Evolutionary conservation across 2,329 filamentous ascomycete species (phyloP).

Genomic region (Coleophoma cylindrospora): DNA sequence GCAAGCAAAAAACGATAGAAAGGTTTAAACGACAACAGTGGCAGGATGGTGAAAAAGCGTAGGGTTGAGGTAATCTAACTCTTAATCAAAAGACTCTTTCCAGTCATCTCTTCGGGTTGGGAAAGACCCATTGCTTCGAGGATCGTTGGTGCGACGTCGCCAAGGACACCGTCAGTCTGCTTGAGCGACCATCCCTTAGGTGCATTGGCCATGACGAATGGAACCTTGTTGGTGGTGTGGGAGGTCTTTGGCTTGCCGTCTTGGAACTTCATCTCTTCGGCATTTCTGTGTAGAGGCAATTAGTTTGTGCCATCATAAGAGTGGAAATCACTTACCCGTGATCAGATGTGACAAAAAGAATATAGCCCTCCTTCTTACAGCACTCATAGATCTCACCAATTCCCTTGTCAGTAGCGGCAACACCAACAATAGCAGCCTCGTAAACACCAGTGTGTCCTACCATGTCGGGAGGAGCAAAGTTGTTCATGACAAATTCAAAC

Average conservation of each 20-base stretch:
- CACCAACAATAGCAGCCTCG: constrained; percentile 83
- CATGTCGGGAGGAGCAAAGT: constrained; percentile 99
- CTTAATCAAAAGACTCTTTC: constrained; percentile 78
- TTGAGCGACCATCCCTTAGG: constrained; percentile 84
- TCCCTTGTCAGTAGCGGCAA: constrained; percentile 83
- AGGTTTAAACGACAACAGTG: constrained; percentile 3
- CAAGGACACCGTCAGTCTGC: constrained; percentile 75
- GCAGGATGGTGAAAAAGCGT: neutral
- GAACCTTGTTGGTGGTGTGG: constrained; percentile 97
- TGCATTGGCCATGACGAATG: constrained; percentile 96
- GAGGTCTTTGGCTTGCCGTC: constrained; percentile 97
- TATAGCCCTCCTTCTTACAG: constrained; percentile 89
- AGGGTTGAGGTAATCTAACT: constrained; percentile 25
- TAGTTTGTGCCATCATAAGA: too few relatives aligned
- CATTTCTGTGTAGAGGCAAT: constrained; percentile 48
- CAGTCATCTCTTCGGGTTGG: constrained; percentile 89
- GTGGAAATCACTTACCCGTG: constrained; percentile 58
- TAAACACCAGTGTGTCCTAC: constrained; percentile 98
- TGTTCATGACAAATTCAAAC: constrained; percentile 99
- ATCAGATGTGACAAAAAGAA: constrained; percentile 93
- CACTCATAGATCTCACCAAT: constrained; percentile 90
- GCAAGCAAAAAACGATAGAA: neutral
- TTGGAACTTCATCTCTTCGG: constrained; percentile 97
- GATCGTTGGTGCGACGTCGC: constrained; percentile 94
- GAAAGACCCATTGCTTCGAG: constrained; percentile 86